phyloP scores from a whole-genome alignment of 2,329 filamentous ascomycete genomes.

The Diaporthe destruens region DNA sequence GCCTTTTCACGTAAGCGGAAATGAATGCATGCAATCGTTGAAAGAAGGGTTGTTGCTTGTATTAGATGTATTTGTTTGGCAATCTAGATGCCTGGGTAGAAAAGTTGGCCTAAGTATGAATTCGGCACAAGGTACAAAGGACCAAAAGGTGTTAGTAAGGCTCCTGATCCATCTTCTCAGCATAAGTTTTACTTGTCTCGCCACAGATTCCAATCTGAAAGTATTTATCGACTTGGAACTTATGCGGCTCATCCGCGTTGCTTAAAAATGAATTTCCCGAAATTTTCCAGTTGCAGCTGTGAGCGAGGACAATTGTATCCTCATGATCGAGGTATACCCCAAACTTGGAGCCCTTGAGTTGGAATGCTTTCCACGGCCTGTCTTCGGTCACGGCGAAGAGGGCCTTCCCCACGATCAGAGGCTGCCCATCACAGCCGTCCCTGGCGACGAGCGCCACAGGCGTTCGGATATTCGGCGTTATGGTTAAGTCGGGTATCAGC shows the following conservation, averaged over 20 bases:
- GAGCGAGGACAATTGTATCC: neutral
- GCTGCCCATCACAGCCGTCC: neutral
- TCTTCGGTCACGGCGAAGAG: fast-evolving
- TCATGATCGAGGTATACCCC: neutral
- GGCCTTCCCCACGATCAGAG: neutral
- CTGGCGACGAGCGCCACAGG: neutral
- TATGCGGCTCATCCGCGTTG: neutral
- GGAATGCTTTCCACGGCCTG: neutral
- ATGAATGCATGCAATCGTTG: too few relatives aligned
- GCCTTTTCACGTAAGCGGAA: too few relatives aligned
- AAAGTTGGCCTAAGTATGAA: too few relatives aligned
- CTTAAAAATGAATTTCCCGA: fast-evolving
- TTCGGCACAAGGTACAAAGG: too few relatives aligned
- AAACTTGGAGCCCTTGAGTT: neutral
- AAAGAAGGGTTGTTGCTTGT: too few relatives aligned
- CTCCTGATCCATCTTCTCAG: too few relatives aligned
- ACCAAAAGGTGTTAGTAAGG: too few relatives aligned
- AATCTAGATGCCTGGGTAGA: too few relatives aligned
- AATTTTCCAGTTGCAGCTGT: neutral
- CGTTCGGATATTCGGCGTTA: too few relatives aligned
- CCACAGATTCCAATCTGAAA: neutral
- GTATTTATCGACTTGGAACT: neutral
- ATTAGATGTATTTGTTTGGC: too few relatives aligned
- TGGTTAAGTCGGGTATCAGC: neutral
- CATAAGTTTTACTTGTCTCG: neutral